Base-by-base conservation (phyloP, 1,284 basidiomycete genomes). In the Blastosporella zonata region DNA sequence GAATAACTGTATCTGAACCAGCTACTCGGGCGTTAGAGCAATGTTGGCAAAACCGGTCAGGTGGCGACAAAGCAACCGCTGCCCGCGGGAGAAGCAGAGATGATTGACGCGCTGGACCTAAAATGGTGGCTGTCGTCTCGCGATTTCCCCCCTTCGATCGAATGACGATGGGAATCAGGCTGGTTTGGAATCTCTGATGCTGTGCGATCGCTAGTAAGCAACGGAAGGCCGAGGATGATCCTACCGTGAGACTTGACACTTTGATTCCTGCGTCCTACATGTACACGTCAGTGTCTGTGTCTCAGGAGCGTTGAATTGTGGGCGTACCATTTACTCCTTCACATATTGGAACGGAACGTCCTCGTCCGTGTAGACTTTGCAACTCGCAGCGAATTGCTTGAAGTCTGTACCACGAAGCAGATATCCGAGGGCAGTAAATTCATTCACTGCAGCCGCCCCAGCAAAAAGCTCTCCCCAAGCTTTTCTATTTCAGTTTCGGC, bases 301-400 rank as follows among this genome's bases (percentile, higher is more conserved):
- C 22, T 20, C 1, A 5, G 7, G 15, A 18, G 6, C 2, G n/a
- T 2, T 39, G 8, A 15, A 13, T 9, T 21, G 8, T 31, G 10
- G 21, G 18, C 45, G 3, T 37, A 56, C 55, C 51, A 57, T 47
- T 17, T 53, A 41, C 9, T 53, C 36, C 35, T 54, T 50, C 25
- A 57, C 54, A 35, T 50, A 49, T 4, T 42, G 17, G 1, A 48
- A 44, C 6, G 50, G 56, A 6, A 35, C 33, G 33, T 57, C 38
- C 27, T 41, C 50, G 5, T 46, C 34, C n/a, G 53, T 55, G 13
- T 38, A 31, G 9, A 17, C 37, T 22, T 45, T 42, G 34, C 44
- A 46, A 15, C 34, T 43, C 12, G 39, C 28, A 9, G 55, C 83
- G 0, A 84, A 81, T 20, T 18, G 39, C 17, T 52, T 15, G 41